These are phyloP conservation scores for Albugo laibachii DNA, from an alignment of 352 stramenopile genomes.

Conservation along the genomic window DNA sequence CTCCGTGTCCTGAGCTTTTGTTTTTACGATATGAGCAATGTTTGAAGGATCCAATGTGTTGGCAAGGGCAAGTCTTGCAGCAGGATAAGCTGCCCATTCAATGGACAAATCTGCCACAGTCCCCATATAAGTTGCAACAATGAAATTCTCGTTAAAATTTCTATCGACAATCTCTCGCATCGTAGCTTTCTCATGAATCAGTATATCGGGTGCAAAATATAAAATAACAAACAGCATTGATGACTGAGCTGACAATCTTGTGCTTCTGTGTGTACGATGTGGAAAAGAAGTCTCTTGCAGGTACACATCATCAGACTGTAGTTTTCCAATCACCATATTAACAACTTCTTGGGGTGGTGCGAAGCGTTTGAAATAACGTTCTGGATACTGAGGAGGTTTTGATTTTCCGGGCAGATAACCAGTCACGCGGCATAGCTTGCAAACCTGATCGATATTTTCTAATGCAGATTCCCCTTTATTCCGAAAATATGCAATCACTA, in stretches of 20 bases:
- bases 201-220: slow-evolving; percentile 84
- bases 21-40: slow-evolving; percentile 77
- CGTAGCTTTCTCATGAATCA: slow-evolving; percentile 81
- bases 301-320: slow-evolving; percentile 91
- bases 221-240: slow-evolving; percentile 92
- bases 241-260: slow-evolving; percentile 76
- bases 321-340: slow-evolving; percentile 83
- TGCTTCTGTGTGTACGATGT: slow-evolving; percentile 83
- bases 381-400: slow-evolving; percentile 73
- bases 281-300: slow-evolving; percentile 82
- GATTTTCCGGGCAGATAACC: slow-evolving; percentile 71
- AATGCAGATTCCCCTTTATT: slow-evolving; percentile 77
- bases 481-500: slow-evolving; percentile 80
- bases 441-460: slow-evolving; percentile 84
- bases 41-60: slow-evolving; percentile 78
- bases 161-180: slow-evolving; percentile 92
- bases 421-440: slow-evolving; percentile 78
- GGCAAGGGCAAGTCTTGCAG: slow-evolving; percentile 73
- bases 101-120: slow-evolving; percentile 82
- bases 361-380: slow-evolving; percentile 79
- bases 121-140: slow-evolving; percentile 90
- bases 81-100: slow-evolving; percentile 83
- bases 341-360: slow-evolving; percentile 76
- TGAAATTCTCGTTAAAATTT: slow-evolving; percentile 94
- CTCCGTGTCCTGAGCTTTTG: slow-evolving; percentile 71